phyloP scores from a whole-genome alignment of 2,329 filamentous ascomycete genomes.

The Colletotrichum lini region DNA sequence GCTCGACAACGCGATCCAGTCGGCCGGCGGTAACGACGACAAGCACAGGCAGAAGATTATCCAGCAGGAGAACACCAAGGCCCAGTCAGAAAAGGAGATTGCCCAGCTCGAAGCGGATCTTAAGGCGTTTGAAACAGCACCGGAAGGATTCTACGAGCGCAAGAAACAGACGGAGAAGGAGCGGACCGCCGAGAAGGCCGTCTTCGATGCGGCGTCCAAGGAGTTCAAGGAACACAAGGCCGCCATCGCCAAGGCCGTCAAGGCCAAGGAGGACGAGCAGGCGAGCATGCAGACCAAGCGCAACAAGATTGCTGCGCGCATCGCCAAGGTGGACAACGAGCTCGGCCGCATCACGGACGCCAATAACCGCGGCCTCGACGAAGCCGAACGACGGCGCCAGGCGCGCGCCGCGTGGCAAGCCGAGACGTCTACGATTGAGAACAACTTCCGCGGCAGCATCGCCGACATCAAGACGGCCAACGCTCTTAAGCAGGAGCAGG shows the following conservation, averaged over 20 bases:
- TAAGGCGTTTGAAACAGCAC: constrained; percentile 75
- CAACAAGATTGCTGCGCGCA: constrained; percentile 80
- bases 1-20: constrained; percentile 75
- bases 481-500: constrained; percentile 57
- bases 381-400: constrained; percentile 72
- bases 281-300: constrained; percentile 75
- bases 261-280: constrained; percentile 75
- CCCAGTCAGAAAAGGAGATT: constrained; percentile 72
- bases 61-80: constrained; percentile 82
- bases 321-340: constrained; percentile 81
- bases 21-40: constrained; percentile 81
- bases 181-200: constrained; percentile 69
- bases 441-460: constrained; percentile 58
- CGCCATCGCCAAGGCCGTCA: constrained; percentile 73
- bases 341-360: constrained; percentile 79
- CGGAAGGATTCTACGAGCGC: constrained; percentile 71
- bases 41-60: constrained; percentile 81
- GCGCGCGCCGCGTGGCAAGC: constrained; percentile 63
- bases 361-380: constrained; percentile 75
- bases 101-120: constrained; percentile 70
- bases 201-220: constrained; percentile 71
- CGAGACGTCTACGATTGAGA: constrained; percentile 62
- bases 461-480: constrained; percentile 54
- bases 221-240: constrained; percentile 72
- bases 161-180: constrained; percentile 69